Conservation (phyloP, 805 yeast genomes). For the Blastobotrys attinorum region DNA sequence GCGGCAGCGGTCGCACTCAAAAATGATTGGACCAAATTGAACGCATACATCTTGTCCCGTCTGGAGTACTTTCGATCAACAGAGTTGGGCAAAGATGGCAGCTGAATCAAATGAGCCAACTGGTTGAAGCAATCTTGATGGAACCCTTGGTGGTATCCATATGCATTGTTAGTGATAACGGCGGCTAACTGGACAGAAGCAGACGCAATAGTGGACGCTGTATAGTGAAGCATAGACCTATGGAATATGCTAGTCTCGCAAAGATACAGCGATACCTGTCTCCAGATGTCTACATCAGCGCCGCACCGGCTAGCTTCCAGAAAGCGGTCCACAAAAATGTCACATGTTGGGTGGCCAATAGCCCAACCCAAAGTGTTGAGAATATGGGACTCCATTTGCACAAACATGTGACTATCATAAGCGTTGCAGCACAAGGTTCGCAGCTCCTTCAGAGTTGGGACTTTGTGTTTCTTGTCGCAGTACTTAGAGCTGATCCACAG, state of each 20-base stretch:
- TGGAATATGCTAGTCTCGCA: slow-evolving; percentile 31
- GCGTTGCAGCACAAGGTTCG: slow-evolving; percentile 62
- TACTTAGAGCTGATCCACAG: slow-evolving; percentile 88
- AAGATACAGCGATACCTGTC: slow-evolving; percentile 27
- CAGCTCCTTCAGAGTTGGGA: slow-evolving; percentile 67
- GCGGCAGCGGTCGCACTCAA: neutral
- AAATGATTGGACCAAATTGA: neutral
- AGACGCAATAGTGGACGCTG: slow-evolving; percentile 28
- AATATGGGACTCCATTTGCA: slow-evolving; percentile 74
- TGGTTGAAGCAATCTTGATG: slow-evolving; percentile 13
- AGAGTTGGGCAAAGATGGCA: slow-evolving; percentile 2
- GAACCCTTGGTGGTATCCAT: neutral
- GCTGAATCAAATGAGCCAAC: slow-evolving; percentile 5
- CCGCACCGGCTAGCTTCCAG: slow-evolving; percentile 16
- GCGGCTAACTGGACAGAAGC: slow-evolving; percentile 30
- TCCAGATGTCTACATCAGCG: slow-evolving; percentile 9
- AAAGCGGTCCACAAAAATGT: slow-evolving; percentile 34
- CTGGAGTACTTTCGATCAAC: slow-evolving; percentile 16
- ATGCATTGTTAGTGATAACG: slow-evolving; percentile 7
- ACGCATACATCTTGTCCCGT: neutral
- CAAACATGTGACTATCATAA: slow-evolving; percentile 52
- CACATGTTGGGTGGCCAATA: slow-evolving; percentile 53
- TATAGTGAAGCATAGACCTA: slow-evolving; percentile 23
- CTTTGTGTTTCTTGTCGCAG: slow-evolving; percentile 64
- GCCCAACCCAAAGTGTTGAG: slow-evolving; percentile 66